Base-by-base conservation (phyloP, 164 flowering plant species). In the Warburgia ugandensis region DNA sequence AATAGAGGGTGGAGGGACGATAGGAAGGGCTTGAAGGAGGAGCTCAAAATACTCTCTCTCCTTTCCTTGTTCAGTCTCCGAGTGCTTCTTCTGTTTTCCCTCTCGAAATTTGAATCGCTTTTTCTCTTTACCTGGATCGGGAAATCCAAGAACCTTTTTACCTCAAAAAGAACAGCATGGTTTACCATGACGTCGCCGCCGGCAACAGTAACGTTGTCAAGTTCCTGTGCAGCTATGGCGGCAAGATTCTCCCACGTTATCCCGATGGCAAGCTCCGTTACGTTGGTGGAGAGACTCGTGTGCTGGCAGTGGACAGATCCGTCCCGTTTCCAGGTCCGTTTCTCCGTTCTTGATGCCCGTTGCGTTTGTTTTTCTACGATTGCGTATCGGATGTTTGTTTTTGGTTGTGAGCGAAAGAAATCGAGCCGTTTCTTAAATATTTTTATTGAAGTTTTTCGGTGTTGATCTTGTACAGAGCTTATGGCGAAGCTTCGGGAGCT, bases 241-340 rank as follows among this genome's bases (percentile, higher is more conserved):
- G 98, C 58, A 82, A 69, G 63, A 91, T 91, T 52, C 75, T 83
- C 23, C 98, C 98, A 29, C 94, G 97, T 61, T 53, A 71, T 36
- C 71, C 94, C 31, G 97, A 91, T 67, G 90, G 94, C 45, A 83
- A 76, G 58, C 98, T 91, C 67, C 95, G 98, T 50, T 91, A 91
- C 61, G 66, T 63, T 29, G 98, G 98, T 27, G 98, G 98, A 14
- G 72, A 79, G 14, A 91, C 90, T 33, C 80, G 98, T 21, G 82
- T 91, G 41, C 80, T 91, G 36, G 63, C 96, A 60, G 84, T 91
- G 25, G 61, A 74, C 28, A 88, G 95, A 36, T 78, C 87, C 66
- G 58, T 80, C 48, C 57, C 81, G 5, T 91, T 81, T 51, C 3
- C 91, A 47, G 96, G 56, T 53, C 36, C 14, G 45, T 39, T 16